Percentiles rank a stretch among this genome's conserved stretches.
Evolutionary conservation across 73 alveolate species (phyloP).

Genomic region (Paramecium primaurelia): DNA sequence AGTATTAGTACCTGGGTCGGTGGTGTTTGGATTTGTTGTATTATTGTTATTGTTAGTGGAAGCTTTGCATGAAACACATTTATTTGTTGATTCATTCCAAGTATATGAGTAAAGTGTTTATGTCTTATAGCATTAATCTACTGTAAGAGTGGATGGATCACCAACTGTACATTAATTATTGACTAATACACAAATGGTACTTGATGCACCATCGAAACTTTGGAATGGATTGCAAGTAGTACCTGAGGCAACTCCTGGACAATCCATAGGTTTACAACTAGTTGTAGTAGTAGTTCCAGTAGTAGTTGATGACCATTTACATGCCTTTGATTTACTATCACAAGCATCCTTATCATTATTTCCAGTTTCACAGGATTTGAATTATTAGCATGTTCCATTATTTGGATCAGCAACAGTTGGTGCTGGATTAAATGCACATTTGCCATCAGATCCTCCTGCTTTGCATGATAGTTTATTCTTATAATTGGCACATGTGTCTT

Average conservation of each 20-base stretch:
- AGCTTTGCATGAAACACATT: neutral
- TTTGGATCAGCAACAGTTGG: neutral
- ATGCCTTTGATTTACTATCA: neutral
- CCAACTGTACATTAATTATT: neutral
- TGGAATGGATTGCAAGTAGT: constrained; percentile 33
- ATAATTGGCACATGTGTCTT: neutral
- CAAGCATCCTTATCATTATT: constrained; percentile 10
- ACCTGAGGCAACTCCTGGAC: neutral
- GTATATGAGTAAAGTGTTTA: neutral
- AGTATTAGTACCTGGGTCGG: neutral
- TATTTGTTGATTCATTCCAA: neutral
- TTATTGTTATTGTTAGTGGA: neutral
- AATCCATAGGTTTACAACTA: neutral
- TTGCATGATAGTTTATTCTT: constrained; percentile 6
- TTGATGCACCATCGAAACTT: neutral
- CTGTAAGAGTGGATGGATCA: neutral
- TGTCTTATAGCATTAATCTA: neutral
- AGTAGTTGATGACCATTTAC: neutral
- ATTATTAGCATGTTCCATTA: neutral
- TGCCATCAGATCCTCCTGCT: constrained; percentile 20
- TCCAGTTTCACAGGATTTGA: neutral
- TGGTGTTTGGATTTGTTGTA: neutral
- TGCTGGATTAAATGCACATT: constrained; percentile 38
- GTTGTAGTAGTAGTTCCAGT: constrained; percentile 27
- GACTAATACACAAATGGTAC: neutral